phyloP scores from a whole-genome alignment of 495 filamentous ascomycete species.

The Bacidia rubella region DNA sequence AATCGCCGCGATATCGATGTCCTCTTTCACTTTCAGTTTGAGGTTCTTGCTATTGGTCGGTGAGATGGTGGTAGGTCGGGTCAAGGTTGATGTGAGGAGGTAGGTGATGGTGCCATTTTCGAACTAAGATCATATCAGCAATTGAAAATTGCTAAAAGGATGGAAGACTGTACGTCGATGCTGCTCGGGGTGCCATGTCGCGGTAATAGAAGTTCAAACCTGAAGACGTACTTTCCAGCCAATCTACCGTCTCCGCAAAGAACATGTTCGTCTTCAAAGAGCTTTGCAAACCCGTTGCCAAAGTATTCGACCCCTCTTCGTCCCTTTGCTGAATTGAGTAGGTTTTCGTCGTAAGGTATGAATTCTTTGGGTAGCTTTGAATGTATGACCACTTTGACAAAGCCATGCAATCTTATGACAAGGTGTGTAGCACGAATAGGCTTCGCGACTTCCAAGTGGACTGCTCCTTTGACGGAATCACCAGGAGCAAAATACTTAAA shows the following conservation, averaged over 20 bases:
- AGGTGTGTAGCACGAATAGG: conserved; percentile 82
- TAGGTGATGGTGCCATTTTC: conserved; percentile 90
- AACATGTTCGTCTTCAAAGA: conserved; percentile 85
- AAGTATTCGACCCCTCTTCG: conserved; percentile 53
- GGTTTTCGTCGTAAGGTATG: conserved; percentile 29
- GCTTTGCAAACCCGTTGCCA: conserved; percentile 67
- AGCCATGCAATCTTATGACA: conserved; percentile 74
- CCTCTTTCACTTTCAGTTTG: conserved; percentile 68
- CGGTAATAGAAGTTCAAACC: conserved; percentile 75
- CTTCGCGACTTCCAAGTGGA: conserved; percentile 68
- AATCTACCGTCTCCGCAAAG: conserved; percentile 82
- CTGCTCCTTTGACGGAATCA: conserved; percentile 54
- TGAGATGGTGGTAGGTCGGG: conserved; percentile 75
- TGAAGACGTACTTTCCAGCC: conserved; percentile 78
- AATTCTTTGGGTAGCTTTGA: conserved; percentile 51
- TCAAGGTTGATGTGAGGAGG: conserved; percentile 76
- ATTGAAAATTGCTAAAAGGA: neutral
- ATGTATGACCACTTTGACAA: conserved; percentile 75
- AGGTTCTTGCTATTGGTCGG: conserved; percentile 64
- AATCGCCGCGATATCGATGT: conserved; percentile 46
- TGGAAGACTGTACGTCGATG: conserved; percentile 59
- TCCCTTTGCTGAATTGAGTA: conserved; percentile 31
- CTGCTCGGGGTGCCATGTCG: conserved; percentile 75
- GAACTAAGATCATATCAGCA: conserved; percentile 43
- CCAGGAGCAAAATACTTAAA: conserved; percentile 71